Evolutionary conservation across 2,329 filamentous ascomycete genomes (phyloP).

Genomic region (Trichoderma pleuroti): DNA sequence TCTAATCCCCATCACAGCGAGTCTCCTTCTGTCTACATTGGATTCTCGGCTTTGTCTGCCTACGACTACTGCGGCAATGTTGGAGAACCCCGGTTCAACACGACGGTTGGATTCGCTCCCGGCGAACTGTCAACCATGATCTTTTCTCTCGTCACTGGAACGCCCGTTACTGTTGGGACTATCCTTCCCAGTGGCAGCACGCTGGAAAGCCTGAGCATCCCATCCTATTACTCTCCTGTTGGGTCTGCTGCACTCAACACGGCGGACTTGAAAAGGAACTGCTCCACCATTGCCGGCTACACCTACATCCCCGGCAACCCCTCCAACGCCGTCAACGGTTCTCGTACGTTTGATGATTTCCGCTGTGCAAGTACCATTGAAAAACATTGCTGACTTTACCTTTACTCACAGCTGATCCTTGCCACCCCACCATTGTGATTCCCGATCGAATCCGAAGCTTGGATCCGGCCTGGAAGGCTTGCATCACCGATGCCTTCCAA

Average conservation of each 20-base stretch:
- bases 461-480: constrained; percentile 17
- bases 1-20: neutral
- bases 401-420: constrained; percentile 15
- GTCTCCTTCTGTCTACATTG: constrained; percentile 17
- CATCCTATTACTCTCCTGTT: neutral
- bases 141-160: neutral
- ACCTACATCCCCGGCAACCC: constrained; percentile 12
- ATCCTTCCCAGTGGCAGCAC: neutral
- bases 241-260: constrained; percentile 15
- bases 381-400: neutral
- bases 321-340: neutral
- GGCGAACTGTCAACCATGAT: constrained; percentile 11
- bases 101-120: constrained; percentile 14
- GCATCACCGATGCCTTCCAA: constrained; percentile 10
- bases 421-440: constrained; percentile 20
- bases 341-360: constrained; percentile 7
- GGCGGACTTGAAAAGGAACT: constrained; percentile 15
- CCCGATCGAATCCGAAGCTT: constrained; percentile 13
- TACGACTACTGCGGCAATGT: constrained; percentile 15
- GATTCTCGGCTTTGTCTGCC: constrained; percentile 17
- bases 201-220: neutral
- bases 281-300: constrained; percentile 18
- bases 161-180: neutral
- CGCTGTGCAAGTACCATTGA: neutral
- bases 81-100: constrained; percentile 11